Conservation (phyloP, 106 monocot genomes). For the Platanthera zijinensis region DNA sequence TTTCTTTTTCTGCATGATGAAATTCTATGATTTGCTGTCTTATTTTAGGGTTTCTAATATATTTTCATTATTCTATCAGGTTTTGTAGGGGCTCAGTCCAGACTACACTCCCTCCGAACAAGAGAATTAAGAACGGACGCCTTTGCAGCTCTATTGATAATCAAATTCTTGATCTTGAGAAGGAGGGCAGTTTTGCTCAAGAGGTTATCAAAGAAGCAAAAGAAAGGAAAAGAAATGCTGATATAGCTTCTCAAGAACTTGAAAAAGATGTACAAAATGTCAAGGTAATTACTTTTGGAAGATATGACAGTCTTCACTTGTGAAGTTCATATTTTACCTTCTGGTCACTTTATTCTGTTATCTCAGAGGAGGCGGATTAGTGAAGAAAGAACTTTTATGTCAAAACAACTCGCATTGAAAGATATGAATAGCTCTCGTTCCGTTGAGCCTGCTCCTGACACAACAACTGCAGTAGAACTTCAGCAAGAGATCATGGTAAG, state of each 20-base stretch:
- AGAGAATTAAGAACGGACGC: conserved; percentile 41
- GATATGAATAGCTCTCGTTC: conserved; percentile 50
- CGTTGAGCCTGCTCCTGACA: conserved; percentile 30
- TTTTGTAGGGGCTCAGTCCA: conserved; percentile 70
- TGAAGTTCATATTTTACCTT: background rate
- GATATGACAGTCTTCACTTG: background rate
- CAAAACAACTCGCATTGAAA: conserved; percentile 44
- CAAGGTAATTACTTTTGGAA: conserved; percentile 46
- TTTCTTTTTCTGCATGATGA: background rate
- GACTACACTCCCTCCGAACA: conserved; percentile 79
- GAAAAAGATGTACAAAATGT: conserved; percentile 33
- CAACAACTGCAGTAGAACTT: conserved; percentile 53
- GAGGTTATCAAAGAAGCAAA: conserved; percentile 39
- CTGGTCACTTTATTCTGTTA: conserved; percentile 7
- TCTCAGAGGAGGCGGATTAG: conserved; percentile 50
- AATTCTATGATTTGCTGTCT: background rate
- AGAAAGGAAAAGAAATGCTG: conserved; percentile 51
- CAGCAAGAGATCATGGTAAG: conserved; percentile 72
- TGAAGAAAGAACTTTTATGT: conserved; percentile 40
- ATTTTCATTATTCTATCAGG: conserved; percentile 33
- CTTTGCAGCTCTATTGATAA: conserved; percentile 76
- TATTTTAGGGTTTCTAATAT: background rate
- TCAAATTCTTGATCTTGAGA: conserved; percentile 39
- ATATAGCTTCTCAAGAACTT: conserved; percentile 34
- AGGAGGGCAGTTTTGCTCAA: conserved; percentile 32